Evolutionary conservation across 176 grass and related monocot genomes (phyloP), one percentile per base, ranked within the genome.

Genomic region (Eleusine indica): DNA sequence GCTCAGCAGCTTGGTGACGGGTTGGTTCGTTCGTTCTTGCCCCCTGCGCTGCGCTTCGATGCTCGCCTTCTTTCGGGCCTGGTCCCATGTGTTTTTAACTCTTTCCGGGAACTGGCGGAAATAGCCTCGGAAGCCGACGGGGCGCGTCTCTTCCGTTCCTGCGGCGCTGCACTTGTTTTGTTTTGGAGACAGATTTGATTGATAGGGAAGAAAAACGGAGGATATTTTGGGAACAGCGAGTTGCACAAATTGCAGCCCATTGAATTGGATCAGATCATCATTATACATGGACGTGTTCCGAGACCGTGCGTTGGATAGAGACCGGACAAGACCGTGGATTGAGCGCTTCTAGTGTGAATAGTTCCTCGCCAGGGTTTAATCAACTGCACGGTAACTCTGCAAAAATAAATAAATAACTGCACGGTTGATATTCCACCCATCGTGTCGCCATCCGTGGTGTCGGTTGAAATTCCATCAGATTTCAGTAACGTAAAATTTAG

Each of bases 81-180:
- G 75, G 75, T n/a, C 76, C 77, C 84, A 18, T 73, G 57, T 25
- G 42, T 73, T 74, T 43, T 42, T 43, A 56, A 66, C 77, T 74
- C 60, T 1, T 80, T 37, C 46, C 11, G 37, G 39, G 37, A 54
- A 74, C 37, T 74, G 77, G 81, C 85, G 22, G 57, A 86, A 86
- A 75, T 86, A 75, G 62, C 70, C 85, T 86, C 70, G 61, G 17
- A 80, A 86, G 66, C 10, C 16, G 69, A 22, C 44, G 22, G 1
- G 14, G 7, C 2, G 3, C 10, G 6, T 76, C 22, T 47, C 44
- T 47, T 47, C 2, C 11, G 0, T 47, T 47, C 9, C 9, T 47
- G 25, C 60, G n/a, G 25, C 62, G 44, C 43, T 46, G 63, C 63
- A 67, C 7, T 51, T 8, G 17, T 21, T 68, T 66, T 58, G 37